Percentiles rank a stretch among this genome's conserved stretches.
Conservation (phyloP, 306 rosid genomes). For the Dalbergia cultrata region DNA sequence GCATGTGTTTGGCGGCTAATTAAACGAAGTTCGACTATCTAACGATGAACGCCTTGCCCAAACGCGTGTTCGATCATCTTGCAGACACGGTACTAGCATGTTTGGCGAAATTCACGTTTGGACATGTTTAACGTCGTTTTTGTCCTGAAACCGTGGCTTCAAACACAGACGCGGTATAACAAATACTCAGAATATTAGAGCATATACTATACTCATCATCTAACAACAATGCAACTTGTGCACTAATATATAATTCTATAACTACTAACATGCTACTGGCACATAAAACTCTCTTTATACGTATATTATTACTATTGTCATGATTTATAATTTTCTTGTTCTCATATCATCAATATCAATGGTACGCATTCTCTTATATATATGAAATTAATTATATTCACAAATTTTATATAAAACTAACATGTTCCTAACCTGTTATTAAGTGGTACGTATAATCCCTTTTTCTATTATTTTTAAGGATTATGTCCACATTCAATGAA, state of each 20-base stretch:
- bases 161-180: background rate
- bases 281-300: too few species aligned
- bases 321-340: too few species aligned
- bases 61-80: background rate
- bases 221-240: background rate
- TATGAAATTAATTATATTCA: too few species aligned
- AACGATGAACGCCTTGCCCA: background rate
- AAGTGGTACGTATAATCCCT: too few species aligned
- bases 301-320: too few species aligned
- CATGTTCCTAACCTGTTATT: too few species aligned
- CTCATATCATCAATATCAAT: too few species aligned
- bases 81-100: background rate
- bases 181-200: background rate
- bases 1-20: background rate
- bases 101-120: background rate
- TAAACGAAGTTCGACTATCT: background rate
- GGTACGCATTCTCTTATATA: too few species aligned
- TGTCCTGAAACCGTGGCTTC: background rate
- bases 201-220: background rate
- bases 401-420: too few species aligned
- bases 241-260: background rate
- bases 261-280: too few species aligned
- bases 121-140: background rate
- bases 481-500: too few species aligned
- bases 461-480: too few species aligned